Conservation (phyloP, 495 filamentous ascomycete species). For the Trichoderma asperelloides region DNA sequence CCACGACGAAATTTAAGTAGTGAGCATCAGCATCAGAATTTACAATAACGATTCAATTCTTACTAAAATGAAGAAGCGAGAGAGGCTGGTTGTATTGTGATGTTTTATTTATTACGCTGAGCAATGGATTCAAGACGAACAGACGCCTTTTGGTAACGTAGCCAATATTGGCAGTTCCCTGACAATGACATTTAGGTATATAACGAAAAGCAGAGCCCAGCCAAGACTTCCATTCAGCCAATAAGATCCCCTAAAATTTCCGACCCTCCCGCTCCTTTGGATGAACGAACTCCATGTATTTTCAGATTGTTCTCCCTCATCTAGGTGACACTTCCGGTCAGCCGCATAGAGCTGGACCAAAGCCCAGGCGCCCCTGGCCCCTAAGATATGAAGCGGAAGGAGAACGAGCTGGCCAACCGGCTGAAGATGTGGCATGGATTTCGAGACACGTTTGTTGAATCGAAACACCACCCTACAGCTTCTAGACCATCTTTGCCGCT, state of each 20-base stretch:
- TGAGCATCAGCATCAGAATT: neutral
- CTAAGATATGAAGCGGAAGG: neutral
- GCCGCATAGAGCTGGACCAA: neutral
- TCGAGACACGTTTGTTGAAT: neutral
- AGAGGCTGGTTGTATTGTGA: neutral
- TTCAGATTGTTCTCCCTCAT: neutral
- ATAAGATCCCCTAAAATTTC: too few species aligned
- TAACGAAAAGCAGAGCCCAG: neutral
- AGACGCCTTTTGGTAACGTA: neutral
- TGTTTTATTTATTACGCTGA: neutral
- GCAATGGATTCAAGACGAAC: neutral
- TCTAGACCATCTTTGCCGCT: neutral
- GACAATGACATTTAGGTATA: neutral
- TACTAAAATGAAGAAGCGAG: neutral
- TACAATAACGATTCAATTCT: neutral
- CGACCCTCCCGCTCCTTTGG: neutral
- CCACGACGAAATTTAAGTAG: slow-evolving; percentile 24
- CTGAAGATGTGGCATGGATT: neutral
- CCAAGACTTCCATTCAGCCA: neutral
- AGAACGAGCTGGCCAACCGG: neutral
- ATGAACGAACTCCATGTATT: neutral
- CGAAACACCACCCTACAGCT: neutral
- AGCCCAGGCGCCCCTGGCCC: neutral
- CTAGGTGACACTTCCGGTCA: neutral
- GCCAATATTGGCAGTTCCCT: neutral